Evolutionary conservation across 202 grass and related monocot genomes (phyloP), one percentile per base, ranked within the genome.

Genomic region (Elaeis oleifera): DNA sequence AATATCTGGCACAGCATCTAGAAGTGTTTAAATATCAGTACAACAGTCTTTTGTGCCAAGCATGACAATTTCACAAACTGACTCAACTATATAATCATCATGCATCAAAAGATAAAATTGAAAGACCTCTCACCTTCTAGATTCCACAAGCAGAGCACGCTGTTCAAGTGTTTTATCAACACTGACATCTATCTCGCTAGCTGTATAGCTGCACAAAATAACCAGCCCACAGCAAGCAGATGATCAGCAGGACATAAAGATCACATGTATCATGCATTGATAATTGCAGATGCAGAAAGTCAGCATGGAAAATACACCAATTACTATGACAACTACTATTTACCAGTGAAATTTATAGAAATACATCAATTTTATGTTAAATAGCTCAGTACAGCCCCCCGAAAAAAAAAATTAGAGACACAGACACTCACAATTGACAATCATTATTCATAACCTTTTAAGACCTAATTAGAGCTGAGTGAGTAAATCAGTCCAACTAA

Each of bases 101-200:
- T 44, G 36, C 36, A 44, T 13, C 26, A 66, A 6, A 44, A 3
- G 9, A 49, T 49, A 23, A 53, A 31, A 18, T 9, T 13, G n/a
- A 3, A 24, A 6, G 17, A 63, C 18, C 6, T 16, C 51, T 73
- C 59, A 67, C 54, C 84, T 87, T 89, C 80, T 95, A 54, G 86
- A 81, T 62, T 87, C 83, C 71, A 80, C 74, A 58, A 97, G 79
- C 50, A 83, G 61, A 20, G 84, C 74, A 18, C 74, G 92, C 27
- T 97, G 92, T 67, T 97, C 91, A 56, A 74, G 59, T 21, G 83
- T 72, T 16, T 76, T 85, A 78, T 96, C 74, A 71, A 73, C 54
- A 67, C 64, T 68, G 17, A 63, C 62, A 32, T 89, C 81, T 49
- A 74, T 23, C 54, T 89, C 87, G 4, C 67, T 73, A 32, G 87